Evolutionary conservation across 768 basidiomycete genomes (phyloP).

Genomic region (Leccinum fibrillosum): DNA sequence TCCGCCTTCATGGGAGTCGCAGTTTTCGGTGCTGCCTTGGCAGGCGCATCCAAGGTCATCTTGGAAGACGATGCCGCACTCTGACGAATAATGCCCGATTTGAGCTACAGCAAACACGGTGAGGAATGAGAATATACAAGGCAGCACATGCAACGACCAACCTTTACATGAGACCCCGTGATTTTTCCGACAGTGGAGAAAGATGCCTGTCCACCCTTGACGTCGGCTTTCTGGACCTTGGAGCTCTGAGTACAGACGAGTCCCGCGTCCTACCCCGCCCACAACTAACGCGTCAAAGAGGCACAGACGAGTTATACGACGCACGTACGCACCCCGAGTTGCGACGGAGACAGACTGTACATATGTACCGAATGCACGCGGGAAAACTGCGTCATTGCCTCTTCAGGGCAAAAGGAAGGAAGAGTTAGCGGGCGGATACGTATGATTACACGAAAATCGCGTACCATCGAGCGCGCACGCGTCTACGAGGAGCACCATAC

Average conservation of each 20-base stretch:
- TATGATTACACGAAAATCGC: slow-evolving; percentile 11
- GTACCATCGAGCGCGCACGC: slow-evolving; percentile 65
- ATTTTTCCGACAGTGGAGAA: slow-evolving; percentile 40
- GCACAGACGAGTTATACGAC: neutral
- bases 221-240: slow-evolving; percentile 34
- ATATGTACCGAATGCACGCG: slow-evolving; percentile 57
- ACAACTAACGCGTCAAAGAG: neutral
- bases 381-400: slow-evolving; percentile 48
- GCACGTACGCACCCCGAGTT: slow-evolving; percentile 39
- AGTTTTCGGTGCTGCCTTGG: slow-evolving; percentile 10
- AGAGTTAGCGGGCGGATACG: neutral
- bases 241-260: slow-evolving; percentile 37
- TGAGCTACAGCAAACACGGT: slow-evolving; percentile 13
- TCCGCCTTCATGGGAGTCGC: slow-evolving; percentile 9
- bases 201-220: slow-evolving; percentile 16
- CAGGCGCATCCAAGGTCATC: slow-evolving; percentile 37
- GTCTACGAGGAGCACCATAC: slow-evolving; percentile 54
- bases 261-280: slow-evolving; percentile 39
- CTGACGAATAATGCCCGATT: neutral
- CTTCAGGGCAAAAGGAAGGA: slow-evolving; percentile 31
- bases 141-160: slow-evolving; percentile 16
- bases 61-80: slow-evolving; percentile 40
- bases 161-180: slow-evolving; percentile 45
- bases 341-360: slow-evolving; percentile 70
- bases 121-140: neutral